Percentiles rank a stretch among this genome's conserved stretches.
phyloP scores from a whole-genome alignment of 495 filamentous ascomycete genomes.

The Neurospora discreta region DNA sequence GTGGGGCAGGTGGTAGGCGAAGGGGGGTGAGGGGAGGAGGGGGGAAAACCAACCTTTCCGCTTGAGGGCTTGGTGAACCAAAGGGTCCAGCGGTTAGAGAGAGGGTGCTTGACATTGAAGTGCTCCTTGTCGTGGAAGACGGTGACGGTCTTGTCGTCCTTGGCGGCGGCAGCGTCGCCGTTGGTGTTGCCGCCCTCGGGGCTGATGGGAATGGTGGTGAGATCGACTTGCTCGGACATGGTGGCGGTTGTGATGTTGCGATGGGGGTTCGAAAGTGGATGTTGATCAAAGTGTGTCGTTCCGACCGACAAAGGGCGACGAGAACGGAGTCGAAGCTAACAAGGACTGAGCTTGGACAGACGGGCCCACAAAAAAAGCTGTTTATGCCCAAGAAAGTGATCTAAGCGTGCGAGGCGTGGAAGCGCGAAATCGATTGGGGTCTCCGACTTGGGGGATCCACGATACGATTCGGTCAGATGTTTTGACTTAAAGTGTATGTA shows the following conservation, averaged over 20 bases:
- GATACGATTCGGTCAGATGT: not conserved
- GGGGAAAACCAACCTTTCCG: constrained; percentile 61
- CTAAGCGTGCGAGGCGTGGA: not conserved
- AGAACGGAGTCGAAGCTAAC: not conserved
- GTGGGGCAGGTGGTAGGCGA: not conserved
- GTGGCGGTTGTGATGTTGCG: constrained; percentile 12
- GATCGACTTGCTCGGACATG: constrained; percentile 44
- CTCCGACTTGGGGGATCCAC: constrained; percentile 1
- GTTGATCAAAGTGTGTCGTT: not conserved
- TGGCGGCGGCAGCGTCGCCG: constrained; percentile 24
- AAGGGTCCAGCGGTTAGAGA: constrained; percentile 93
- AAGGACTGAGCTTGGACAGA: not conserved
- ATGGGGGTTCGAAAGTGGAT: not conserved
- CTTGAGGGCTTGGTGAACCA: constrained; percentile 99
- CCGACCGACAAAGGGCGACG: not conserved
- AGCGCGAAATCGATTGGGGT: not conserved
- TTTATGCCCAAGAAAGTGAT: not conserved
- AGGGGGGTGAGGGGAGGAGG: not conserved
- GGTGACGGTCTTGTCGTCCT: constrained; percentile 52
- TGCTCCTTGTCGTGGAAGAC: constrained; percentile 96
- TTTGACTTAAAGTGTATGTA: not conserved
- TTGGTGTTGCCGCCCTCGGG: constrained; percentile 42
- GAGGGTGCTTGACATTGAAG: constrained; percentile 97
- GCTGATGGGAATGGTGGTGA: constrained; percentile 62
- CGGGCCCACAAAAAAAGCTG: not conserved